Base-by-base conservation (phyloP, 2,329 filamentous ascomycete genomes). In the Claviceps monticola region DNA sequence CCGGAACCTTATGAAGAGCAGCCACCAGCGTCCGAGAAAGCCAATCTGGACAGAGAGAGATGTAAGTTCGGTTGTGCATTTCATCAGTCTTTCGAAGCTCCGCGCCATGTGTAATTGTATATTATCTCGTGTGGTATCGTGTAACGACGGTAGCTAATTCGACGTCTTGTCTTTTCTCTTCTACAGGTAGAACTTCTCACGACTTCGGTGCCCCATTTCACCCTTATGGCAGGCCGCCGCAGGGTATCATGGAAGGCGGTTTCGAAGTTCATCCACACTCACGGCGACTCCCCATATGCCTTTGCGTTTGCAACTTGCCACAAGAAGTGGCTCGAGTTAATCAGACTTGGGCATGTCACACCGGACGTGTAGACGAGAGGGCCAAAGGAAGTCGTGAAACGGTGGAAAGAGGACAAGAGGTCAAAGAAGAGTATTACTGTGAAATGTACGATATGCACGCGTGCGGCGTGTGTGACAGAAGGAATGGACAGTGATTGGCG, bases 1-100 rank as follows among this genome's bases (percentile, higher is more conserved):
- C 57, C 72, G 85, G 5, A 79, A 75, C 2, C 64, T 88, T 58
- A 86, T 78, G 7, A 87, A 86, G 67, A 66, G 68, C 13, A 79
- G 79, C 58, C 71, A 75, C 37, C 72, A 79, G 52, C 71, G 85
- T 5, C 76, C 86, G 2, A 72, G 86, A 7, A 81, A 78, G 64
- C 84, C 85, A 0, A 66, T 74, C 53, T 89, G 84, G 84, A 71
- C 64, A 1, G 67, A 71, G 0, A 65, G 69, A 1, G 84, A 89
- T 67, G 84, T 87, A 66, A 74, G 83, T 19, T 13, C 1, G 9
- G 21, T 42, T 45, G 16, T 23, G 6, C 34, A 5, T 19, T 29
- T 34, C 11, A 8, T 46, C 26, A 7, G 3, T 29, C 26, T 29
- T 29, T 29, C 26, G 26, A 2, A 29, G 26, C 26, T 29, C 9